These are phyloP conservation scores for Wickerhamiella kurtzmanii DNA, from an alignment of 805 yeast genomes.

Conservation along the genomic window DNA sequence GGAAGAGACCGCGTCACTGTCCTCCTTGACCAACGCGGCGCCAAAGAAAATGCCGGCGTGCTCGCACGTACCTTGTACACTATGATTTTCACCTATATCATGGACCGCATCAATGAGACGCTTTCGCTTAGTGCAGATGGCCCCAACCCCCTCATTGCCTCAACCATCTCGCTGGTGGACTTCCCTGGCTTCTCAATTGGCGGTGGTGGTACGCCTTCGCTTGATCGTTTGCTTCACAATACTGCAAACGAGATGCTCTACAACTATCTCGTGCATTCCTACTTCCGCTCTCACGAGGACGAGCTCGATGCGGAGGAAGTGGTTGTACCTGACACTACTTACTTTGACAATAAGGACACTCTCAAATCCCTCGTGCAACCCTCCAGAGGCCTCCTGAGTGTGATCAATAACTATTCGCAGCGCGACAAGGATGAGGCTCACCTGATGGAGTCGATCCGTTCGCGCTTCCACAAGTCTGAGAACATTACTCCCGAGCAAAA, in stretches of 20 bases:
- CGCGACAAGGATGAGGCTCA: constrained; percentile 24
- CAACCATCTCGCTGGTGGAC: constrained; percentile 28
- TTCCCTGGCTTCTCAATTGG: constrained; percentile 30
- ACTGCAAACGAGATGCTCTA: constrained; percentile 31
- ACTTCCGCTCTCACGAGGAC: constrained; percentile 28
- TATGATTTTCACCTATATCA: constrained; percentile 28
- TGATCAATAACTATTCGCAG: constrained; percentile 28
- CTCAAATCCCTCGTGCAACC: constrained; percentile 40
- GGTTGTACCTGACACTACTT: constrained; percentile 41
- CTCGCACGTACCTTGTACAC: constrained; percentile 31
- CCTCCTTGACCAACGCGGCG: constrained; percentile 30
- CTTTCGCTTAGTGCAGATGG: constrained; percentile 22
- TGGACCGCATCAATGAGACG: constrained; percentile 27
- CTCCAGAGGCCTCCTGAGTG: constrained; percentile 25
- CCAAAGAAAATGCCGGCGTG: constrained; percentile 30
- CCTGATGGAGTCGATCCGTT: constrained; percentile 23
- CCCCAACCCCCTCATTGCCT: constrained; percentile 20
- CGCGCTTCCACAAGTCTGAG: constrained; percentile 24
- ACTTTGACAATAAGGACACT: constrained; percentile 42
- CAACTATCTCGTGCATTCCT: constrained; percentile 27
- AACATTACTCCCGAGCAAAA: constrained; percentile 25
- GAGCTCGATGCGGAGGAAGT: constrained; percentile 28
- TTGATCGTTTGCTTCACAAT: constrained; percentile 30
- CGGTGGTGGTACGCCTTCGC: constrained; percentile 19
- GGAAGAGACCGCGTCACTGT: constrained; percentile 30